Percentiles rank a stretch among this genome's conserved stretches.
phyloP scores from a whole-genome alignment of 352 stramenopile species.

The Phytophthora gonapodyides region DNA sequence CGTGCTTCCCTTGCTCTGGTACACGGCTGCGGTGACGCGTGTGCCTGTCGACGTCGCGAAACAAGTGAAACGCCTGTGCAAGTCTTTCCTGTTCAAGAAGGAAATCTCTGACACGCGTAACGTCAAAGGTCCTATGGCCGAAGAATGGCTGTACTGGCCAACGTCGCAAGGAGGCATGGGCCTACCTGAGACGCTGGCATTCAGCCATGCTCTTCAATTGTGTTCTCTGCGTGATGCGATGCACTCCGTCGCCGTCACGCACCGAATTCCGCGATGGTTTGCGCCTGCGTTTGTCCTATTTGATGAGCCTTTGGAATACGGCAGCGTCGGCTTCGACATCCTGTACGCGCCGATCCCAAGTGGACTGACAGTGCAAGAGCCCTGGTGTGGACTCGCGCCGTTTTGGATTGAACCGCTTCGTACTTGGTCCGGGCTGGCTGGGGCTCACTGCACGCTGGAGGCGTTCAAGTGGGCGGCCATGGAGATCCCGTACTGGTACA shows the following conservation, averaged over 20 bases:
- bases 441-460: background rate
- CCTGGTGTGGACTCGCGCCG: background rate
- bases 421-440: background rate
- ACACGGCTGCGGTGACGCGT: constrained; percentile 12
- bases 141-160: constrained; percentile 19
- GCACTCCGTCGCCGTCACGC: background rate
- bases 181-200: background rate
- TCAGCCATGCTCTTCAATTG: constrained; percentile 7
- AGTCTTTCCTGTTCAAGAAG: constrained; percentile 19
- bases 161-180: constrained; percentile 11
- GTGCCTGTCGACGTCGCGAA: background rate
- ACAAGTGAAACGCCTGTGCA: constrained; percentile 1
- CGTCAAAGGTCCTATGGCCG: background rate
- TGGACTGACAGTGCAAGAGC: background rate
- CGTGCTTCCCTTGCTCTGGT: constrained; percentile 12
- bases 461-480: background rate
- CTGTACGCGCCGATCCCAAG: constrained; percentile 8
- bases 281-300: background rate
- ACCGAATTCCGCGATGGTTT: constrained; percentile 13
- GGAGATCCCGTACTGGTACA: constrained; percentile 16
- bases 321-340: constrained; percentile 7
- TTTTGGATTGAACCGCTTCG: constrained; percentile 16
- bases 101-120: background rate
- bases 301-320: background rate
- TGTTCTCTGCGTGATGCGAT: constrained; percentile 19